Evolutionary conservation across 768 basidiomycete species (phyloP), one percentile per base, ranked within the genome.

Genomic region (Amanita fuliginea): DNA sequence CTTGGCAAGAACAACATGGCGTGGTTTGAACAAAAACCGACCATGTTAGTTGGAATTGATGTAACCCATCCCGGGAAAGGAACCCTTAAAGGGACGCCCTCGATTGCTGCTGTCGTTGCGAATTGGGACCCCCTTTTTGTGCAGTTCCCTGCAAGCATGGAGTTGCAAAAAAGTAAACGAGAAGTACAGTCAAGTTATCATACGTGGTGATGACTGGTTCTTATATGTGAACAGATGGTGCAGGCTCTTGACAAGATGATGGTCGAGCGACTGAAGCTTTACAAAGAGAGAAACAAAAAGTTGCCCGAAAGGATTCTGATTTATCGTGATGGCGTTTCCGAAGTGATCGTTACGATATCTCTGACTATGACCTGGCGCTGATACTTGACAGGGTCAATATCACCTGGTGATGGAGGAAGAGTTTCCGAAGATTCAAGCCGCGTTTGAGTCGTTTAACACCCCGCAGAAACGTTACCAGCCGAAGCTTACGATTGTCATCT

Each of bases 61-160:
- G 84, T 86, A 19, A 89, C 85, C 1, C 87, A 91, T 63, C 86
- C 87, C 18, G 83, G 87, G 16, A 80, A 78, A 4, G 81, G 82
- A 1, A 86, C 83, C 51, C 72, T 78, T 54, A 75, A 72, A 18
- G 87, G 86, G 4, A 84, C 83, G 0, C 88, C 87, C 10, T 87
- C 85, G 1, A 82, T 92, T 52, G 86, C 86, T 0, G 89, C 86
- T 4, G 85, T 90, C n/a, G 88, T 90, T 4, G 89, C 81, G 1
- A 90, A 80, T 53, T 67, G 75, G 21, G 88, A 91, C 56, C 48
- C 52, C 3, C 62, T 71, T 2, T 88, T 74, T 56, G 77, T 74
- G 0, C 86, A 89, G 45, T 90, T 73, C 63, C 88, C 88, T 0
- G 83, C 78, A 1, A 86, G 84, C 53, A 63, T 92, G 67, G 68